Evolutionary conservation across 75 land plant genomes (phyloP).

Genomic region (Adiantum capillusveneris): DNA sequence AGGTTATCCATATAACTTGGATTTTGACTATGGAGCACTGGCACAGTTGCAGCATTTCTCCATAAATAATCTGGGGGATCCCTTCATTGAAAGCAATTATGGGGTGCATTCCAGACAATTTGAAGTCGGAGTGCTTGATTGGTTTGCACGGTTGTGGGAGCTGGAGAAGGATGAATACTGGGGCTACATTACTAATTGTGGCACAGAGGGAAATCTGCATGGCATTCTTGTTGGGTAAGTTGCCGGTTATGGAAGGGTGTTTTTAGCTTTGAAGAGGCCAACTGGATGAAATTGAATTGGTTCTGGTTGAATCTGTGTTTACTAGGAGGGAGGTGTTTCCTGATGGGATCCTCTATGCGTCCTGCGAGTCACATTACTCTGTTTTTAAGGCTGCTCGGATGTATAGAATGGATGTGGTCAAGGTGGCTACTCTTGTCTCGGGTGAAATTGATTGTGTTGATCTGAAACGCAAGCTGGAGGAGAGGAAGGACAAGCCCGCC

Average conservation of each 20-base stretch:
- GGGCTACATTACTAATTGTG: slow-evolving; percentile 99
- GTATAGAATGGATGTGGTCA: slow-evolving; percentile 92
- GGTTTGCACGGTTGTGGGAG: slow-evolving; percentile 99
- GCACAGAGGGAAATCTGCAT: slow-evolving; percentile 98
- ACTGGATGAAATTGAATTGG: too few species aligned
- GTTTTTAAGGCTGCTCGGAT: slow-evolving; percentile 95
- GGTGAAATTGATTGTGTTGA: slow-evolving; percentile 95
- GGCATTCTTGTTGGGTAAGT: slow-evolving; percentile 96
- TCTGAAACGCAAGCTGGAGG: slow-evolving; percentile 47
- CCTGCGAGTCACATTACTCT: slow-evolving; percentile 85
- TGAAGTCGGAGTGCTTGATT: slow-evolving; percentile 98
- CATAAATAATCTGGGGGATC: slow-evolving; percentile 97
- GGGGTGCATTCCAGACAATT: slow-evolving; percentile 99
- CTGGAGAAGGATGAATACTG: slow-evolving; percentile 93
- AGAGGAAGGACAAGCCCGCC: slow-evolving; percentile 81
- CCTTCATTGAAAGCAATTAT: slow-evolving; percentile 98
- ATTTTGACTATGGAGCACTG: slow-evolving; percentile 97
- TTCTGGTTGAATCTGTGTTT: background rate
- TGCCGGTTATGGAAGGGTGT: too few species aligned
- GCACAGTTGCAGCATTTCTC: slow-evolving; percentile 93
- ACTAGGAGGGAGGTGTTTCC: slow-evolving; percentile 93
- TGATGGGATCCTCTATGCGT: slow-evolving; percentile 92
- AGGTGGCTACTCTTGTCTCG: slow-evolving; percentile 68
- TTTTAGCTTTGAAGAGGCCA: too few species aligned
- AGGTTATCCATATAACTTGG: slow-evolving; percentile 98